Evolutionary conservation across 1,284 basidiomycete genomes (phyloP).

Genomic region (Mycena citricolor): DNA sequence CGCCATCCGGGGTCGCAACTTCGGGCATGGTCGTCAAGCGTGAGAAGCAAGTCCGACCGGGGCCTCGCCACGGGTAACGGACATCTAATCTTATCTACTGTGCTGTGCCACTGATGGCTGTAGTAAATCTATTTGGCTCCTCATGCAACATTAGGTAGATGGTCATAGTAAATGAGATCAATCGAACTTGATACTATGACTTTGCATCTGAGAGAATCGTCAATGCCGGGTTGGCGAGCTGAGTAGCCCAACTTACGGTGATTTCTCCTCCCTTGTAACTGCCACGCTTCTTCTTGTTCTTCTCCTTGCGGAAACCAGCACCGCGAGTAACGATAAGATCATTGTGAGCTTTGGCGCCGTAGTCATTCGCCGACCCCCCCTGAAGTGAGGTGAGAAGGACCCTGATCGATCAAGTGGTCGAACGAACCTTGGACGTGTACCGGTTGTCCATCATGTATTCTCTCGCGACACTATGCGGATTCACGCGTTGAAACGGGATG

Average conservation of each 20-base stretch:
- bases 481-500: constrained; percentile 82
- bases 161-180: constrained; percentile 1
- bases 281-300: constrained; percentile 99
- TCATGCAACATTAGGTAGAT: no score
- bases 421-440: constrained; percentile 74
- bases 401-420: neutral
- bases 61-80: no score
- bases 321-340: constrained; percentile 94
- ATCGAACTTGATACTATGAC: constrained; percentile 83
- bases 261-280: constrained; percentile 92
- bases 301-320: constrained; percentile 95
- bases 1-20: no score
- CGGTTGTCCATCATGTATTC: constrained; percentile 77
- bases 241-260: constrained; percentile 55
- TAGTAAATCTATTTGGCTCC: no score
- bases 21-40: no score
- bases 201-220: constrained; percentile 57
- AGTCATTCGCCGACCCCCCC: constrained; percentile 72
- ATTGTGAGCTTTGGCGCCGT: constrained; percentile 81
- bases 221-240: neutral
- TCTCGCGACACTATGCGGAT: constrained; percentile 62
- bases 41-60: no score
- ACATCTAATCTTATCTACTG: no score
- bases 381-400: constrained; percentile 28
- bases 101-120: no score